Conservation (phyloP, 2,329 filamentous ascomycete species). For the Alternaria solani region DNA sequence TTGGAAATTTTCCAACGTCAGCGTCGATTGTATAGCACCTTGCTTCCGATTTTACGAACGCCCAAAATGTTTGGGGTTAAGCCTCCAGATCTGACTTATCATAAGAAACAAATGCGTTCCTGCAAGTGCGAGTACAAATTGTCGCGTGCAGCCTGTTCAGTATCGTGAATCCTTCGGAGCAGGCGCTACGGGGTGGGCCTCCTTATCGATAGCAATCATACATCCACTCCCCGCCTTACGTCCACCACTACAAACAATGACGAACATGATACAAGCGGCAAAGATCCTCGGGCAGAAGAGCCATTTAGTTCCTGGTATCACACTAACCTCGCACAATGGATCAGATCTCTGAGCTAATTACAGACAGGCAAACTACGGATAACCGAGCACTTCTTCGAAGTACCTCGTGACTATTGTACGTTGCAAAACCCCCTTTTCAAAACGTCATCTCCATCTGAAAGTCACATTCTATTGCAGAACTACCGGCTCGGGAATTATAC, state of each 20-base stretch:
- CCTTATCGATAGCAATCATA: slow-evolving; percentile 32
- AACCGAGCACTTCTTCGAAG: slow-evolving; percentile 85
- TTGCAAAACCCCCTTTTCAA: not conserved
- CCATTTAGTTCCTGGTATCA: slow-evolving; percentile 55
- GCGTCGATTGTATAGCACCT: not conserved
- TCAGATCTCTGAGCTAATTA: not conserved
- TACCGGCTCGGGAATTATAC: not conserved
- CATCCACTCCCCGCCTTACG: slow-evolving; percentile 22
- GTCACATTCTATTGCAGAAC: not conserved
- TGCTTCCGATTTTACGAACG: not conserved
- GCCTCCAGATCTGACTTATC: not conserved
- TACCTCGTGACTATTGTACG: slow-evolving; percentile 76
- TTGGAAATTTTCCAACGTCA: slow-evolving; percentile 24
- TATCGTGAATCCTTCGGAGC: slow-evolving; percentile 20
- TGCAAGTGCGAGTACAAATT: not conserved
- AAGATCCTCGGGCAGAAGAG: slow-evolving; percentile 58
- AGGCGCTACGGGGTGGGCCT: slow-evolving; percentile 19
- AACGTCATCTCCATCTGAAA: not conserved
- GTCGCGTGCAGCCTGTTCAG: slow-evolving; percentile 2
- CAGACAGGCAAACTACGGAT: slow-evolving; percentile 74
- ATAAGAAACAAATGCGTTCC: not conserved
- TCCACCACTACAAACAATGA: slow-evolving; percentile 10
- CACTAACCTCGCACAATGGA: not conserved
- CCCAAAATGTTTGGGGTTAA: too few species aligned
- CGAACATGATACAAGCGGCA: slow-evolving; percentile 53